Base-by-base conservation (phyloP, 345 rosid genomes). In the Erysimum cheiranthoides region DNA sequence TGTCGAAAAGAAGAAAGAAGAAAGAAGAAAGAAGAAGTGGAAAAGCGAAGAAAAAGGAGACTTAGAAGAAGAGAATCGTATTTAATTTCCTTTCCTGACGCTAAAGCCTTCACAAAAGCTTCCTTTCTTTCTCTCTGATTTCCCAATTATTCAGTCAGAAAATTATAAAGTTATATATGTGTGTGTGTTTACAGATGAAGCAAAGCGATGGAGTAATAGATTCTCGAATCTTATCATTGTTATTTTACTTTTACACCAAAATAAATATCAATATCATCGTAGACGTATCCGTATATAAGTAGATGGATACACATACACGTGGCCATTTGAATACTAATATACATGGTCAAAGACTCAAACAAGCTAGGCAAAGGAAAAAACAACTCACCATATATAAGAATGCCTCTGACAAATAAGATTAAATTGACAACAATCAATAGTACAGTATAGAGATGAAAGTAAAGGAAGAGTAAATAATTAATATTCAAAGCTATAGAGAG, bases 51-150 rank as follows among this genome's bases (percentile, higher is more conserved):
- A 79, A 81, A 73, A 80, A 40, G 68, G 83, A 90, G 81, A 84
- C 93, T 93, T 89, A 66, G 85, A 86, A 81, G 84, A 75, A 84
- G 84, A 81, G 90, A 78, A 78, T 86, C 79, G 84, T 59, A 73
- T 79, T 67, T 51, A 21, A 52, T 70, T 66, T 16, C 21, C 4
- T 50, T 73, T 76, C 85, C 84, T 82, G 51, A 88, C 88, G 88
- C 82, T 73, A 86, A 83, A 85, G 79, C 64, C 47, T 45, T 42
- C 1, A 79, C 17, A 2, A 82, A 73, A 77, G 75, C 78, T 76
- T 73, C 61, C 73, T 67, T 69, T 58, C 75, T 78, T 68, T 59
- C 71, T 73, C 42, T 65, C 66, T 46, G 54, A 63, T 45, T 5
- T 63, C 56, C 68, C 16, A 73, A 69, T 52, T 42, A 82, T 84